phyloP scores from a whole-genome alignment of 2,329 filamentous ascomycete species.

The Pestalotiopsis sp. region DNA sequence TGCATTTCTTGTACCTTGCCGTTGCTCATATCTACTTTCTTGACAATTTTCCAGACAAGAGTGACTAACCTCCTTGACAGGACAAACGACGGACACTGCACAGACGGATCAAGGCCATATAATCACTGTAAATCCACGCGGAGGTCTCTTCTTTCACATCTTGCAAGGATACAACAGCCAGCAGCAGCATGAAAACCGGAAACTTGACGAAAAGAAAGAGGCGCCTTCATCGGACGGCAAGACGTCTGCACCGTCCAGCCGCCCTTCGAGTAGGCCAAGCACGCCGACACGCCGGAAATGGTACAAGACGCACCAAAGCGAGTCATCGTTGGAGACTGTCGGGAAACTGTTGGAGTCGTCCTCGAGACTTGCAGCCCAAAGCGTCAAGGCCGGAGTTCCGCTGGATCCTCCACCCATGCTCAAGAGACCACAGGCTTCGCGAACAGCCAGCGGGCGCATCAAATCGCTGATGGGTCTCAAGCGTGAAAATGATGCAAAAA shows the following conservation, averaged over 20 bases:
- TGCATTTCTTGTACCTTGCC: too few relatives aligned
- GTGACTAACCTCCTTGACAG: not conserved
- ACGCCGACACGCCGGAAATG: constrained; percentile 48
- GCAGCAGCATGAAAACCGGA: not conserved
- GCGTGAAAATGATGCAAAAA: constrained; percentile 48
- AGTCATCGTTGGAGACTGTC: constrained; percentile 49
- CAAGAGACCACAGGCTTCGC: constrained; percentile 38
- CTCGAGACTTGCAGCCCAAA: constrained; percentile 25
- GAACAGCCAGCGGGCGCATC: constrained; percentile 37
- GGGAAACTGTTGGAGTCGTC: constrained; percentile 51
- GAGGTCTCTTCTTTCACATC: constrained; percentile 8
- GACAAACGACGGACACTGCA: not conserved
- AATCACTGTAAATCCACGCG: not conserved
- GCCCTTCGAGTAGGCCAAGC: constrained; percentile 18
- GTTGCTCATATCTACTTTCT: too few relatives aligned
- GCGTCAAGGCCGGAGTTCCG: not conserved
- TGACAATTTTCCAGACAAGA: not conserved
- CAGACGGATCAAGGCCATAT: not conserved
- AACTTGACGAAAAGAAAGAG: not conserved
- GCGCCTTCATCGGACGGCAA: constrained; percentile 30
- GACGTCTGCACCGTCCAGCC: not conserved
- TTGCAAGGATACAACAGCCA: constrained; percentile 2
- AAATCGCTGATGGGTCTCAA: constrained; percentile 34
- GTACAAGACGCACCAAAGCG: constrained; percentile 38
- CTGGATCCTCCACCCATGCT: constrained; percentile 22